Base-by-base conservation (phyloP, 345 rosid genomes). In the Gossypium sturtianum region DNA sequence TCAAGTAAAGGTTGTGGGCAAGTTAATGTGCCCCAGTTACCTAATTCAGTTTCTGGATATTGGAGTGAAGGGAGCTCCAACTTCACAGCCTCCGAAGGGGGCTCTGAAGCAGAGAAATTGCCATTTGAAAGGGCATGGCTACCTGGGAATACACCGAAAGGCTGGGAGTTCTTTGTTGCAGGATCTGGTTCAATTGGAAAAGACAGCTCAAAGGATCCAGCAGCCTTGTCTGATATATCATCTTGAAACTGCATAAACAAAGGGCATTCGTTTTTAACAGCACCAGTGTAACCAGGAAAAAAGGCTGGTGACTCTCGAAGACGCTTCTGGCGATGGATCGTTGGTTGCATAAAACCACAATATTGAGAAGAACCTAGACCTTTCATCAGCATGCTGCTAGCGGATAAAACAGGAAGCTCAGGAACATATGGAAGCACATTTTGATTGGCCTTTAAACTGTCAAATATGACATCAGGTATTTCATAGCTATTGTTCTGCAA, bases 11-110 rank as follows among this genome's bases (percentile, higher is more conserved):
- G 86, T 76, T 87, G 93, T 29, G 91, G 84, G 72, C 90, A 82
- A 77, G 87, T 81, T 53, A 89, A 85, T 66, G 84, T 70, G 71
- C 84, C 91, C 96, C 97, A 89, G 87, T 87, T 86, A 79, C 90
- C 86, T 72, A 93, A 84, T 75, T 88, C 87, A 76, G 85, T 78
- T 82, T 92, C 97, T 79, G 91, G 72, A 91, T 87, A 88, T 95
- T 95, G 99, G 99, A 95, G 93, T 93, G 99, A 95, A 95, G 98
- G 99, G 99, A 95, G 98, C 98, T 95, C 99, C 92, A 85, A 84
- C 99, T 95, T 95, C 98, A 90, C 80, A 78, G 92, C 87, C 93
- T 81, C 93, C n/a, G 81, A 78, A 23, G 62, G 51, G 78, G 94
- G 89, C 91, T 82, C 89, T 74, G 96, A 95, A 95, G 98, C 81